Conservation (phyloP, 1,139 yeast species). For the Kluyveromyces marxianus region DNA sequence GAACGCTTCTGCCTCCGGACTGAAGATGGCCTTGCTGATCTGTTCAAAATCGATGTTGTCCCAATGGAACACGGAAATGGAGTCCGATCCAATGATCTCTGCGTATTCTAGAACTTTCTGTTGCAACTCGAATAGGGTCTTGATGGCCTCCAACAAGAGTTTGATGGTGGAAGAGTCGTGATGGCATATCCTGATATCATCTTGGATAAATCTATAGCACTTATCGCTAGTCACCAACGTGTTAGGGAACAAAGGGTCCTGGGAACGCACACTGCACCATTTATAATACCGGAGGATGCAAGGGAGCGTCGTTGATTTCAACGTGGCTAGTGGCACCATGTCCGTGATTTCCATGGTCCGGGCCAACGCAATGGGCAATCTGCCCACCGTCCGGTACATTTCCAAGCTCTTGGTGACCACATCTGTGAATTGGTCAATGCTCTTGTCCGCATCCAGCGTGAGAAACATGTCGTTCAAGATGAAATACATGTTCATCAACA, state of each 20-base stretch:
- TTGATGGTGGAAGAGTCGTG: background rate
- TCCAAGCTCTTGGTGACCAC: background rate
- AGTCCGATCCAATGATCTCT: constrained; percentile 1
- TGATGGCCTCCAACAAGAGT: background rate
- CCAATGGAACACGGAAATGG: background rate
- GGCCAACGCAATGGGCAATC: background rate
- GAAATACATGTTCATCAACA: constrained; percentile 1
- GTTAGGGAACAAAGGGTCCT: constrained; percentile 3
- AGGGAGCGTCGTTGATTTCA: background rate
- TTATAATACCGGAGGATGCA: constrained; percentile 2
- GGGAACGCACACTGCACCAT: constrained; percentile 4
- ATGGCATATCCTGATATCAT: constrained; percentile 1
- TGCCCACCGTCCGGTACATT: background rate
- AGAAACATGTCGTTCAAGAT: constrained; percentile 1
- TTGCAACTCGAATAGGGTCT: background rate
- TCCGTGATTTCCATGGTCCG: background rate
- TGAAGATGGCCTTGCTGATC: background rate
- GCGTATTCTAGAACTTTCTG: background rate
- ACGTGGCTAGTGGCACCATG: background rate
- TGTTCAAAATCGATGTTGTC: background rate
- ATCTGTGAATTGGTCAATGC: background rate
- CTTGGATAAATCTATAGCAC: constrained; percentile 1
- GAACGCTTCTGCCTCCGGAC: background rate
- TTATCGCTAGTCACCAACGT: constrained; percentile 1
- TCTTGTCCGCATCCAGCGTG: background rate